Evolutionary conservation across 2,329 filamentous ascomycete genomes (phyloP).

Genomic region (Cytospora paraplurivora): DNA sequence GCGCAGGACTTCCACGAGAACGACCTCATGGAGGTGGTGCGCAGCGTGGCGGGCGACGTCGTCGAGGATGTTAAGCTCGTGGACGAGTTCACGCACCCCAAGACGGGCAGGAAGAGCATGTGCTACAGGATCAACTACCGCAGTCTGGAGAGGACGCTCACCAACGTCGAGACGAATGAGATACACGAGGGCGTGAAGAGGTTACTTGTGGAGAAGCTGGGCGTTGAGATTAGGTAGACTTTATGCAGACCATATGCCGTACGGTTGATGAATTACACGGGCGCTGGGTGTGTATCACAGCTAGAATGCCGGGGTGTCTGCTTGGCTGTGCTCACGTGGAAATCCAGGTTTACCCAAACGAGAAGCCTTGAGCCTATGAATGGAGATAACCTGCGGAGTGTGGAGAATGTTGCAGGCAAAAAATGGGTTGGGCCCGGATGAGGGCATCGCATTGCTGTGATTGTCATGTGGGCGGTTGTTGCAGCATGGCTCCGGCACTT

Average conservation of each 20-base stretch:
- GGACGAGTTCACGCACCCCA: slow-evolving; percentile 88
- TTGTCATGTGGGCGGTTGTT: background rate
- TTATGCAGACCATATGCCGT: background rate
- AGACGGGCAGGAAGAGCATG: slow-evolving; percentile 78
- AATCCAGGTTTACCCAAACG: background rate
- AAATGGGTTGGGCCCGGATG: background rate
- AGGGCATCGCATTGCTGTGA: background rate
- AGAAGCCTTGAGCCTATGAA: background rate
- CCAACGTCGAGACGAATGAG: slow-evolving; percentile 75
- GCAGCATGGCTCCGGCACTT: background rate
- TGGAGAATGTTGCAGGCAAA: no score
- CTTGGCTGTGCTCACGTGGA: background rate
- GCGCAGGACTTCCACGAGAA: slow-evolving; percentile 78
- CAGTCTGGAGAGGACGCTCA: slow-evolving; percentile 87
- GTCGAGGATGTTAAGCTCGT: slow-evolving; percentile 86
- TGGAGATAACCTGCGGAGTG: background rate
- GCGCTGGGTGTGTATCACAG: background rate
- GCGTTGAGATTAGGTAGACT: slow-evolving; percentile 73
- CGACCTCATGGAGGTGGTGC: slow-evolving; percentile 94
- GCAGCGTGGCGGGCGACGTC: slow-evolving; percentile 76
- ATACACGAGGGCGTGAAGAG: slow-evolving; percentile 70
- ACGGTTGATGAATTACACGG: background rate
- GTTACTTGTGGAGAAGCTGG: slow-evolving; percentile 68
- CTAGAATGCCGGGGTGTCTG: background rate
- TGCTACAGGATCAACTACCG: slow-evolving; percentile 95